Conservation (phyloP, 495 filamentous ascomycete species). For the Margaritispora aquatica region DNA sequence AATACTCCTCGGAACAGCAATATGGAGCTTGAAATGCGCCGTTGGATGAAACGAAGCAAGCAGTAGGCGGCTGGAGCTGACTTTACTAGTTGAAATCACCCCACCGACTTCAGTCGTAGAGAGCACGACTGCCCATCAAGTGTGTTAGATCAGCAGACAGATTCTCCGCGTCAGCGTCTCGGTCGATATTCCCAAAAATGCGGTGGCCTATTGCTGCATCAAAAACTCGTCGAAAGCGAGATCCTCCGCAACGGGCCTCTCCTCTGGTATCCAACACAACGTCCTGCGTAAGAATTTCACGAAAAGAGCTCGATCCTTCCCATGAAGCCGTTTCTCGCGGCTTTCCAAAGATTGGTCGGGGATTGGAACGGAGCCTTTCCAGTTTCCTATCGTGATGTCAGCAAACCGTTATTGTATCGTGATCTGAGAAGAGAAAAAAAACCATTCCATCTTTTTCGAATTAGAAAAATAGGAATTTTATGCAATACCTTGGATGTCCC, state of each 20-base stretch:
- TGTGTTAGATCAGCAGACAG: too few species aligned
- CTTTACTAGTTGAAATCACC: too few species aligned
- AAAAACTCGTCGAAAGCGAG: slow-evolving; percentile 26
- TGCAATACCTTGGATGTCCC: slow-evolving; percentile 21
- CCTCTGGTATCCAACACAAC: slow-evolving; percentile 26
- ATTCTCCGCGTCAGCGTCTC: too few species aligned
- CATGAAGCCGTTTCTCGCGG: slow-evolving; percentile 22
- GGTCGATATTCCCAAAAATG: slow-evolving; percentile 15
- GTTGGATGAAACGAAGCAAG: too few species aligned
- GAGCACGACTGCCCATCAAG: too few species aligned
- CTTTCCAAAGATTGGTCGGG: slow-evolving; percentile 28
- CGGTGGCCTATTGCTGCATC: slow-evolving; percentile 18
- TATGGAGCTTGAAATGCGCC: too few species aligned
- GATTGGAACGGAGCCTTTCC: slow-evolving; percentile 27
- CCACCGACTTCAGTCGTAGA: too few species aligned
- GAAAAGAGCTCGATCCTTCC: slow-evolving; percentile 19
- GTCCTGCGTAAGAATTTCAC: slow-evolving; percentile 23
- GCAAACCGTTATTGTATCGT: slow-evolving; percentile 16
- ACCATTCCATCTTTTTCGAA: slow-evolving; percentile 8
- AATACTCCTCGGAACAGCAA: too few species aligned
- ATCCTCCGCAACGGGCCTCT: slow-evolving; percentile 24
- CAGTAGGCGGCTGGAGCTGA: too few species aligned
- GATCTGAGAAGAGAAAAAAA: slow-evolving; percentile 5
- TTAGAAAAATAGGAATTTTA: slow-evolving; percentile 13
- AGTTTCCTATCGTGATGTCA: slow-evolving; percentile 27